Conservation (phyloP, 495 filamentous ascomycete genomes). For the Platismatia glauca region DNA sequence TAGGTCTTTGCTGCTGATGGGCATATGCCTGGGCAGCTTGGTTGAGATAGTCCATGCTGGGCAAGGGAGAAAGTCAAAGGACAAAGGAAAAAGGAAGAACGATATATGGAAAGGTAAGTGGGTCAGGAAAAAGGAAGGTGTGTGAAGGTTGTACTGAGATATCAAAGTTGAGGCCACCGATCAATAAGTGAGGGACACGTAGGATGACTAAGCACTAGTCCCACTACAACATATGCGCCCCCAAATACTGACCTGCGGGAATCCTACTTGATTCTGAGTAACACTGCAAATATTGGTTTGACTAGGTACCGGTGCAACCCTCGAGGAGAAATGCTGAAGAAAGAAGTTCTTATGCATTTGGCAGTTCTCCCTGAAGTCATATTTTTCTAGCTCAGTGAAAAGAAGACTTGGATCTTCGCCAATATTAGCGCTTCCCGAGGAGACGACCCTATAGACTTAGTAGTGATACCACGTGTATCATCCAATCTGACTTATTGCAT, state of each 20-base stretch:
- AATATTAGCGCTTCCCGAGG: no score
- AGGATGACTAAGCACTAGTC: not conserved
- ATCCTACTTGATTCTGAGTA: no score
- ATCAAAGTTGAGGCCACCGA: not conserved
- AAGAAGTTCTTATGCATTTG: no score
- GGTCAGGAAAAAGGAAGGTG: not conserved
- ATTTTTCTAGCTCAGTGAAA: no score
- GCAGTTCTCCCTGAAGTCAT: no score
- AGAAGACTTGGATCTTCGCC: no score
- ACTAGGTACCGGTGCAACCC: no score
- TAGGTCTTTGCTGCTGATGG: not conserved
- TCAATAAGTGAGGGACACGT: not conserved
- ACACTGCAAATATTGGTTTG: no score
- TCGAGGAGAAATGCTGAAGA: no score
- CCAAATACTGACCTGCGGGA: not conserved
- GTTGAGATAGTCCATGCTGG: not conserved
- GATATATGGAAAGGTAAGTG: not conserved
- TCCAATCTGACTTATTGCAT: no score
- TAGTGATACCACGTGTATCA: no score
- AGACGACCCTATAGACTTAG: no score
- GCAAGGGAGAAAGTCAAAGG: not conserved
- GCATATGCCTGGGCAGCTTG: not conserved
- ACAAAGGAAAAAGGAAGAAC: not conserved
- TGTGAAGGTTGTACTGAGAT: not conserved
- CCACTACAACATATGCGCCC: not conserved